A percentile compares a stretch with the other conserved stretches of the same genome.
These are phyloP conservation scores for Claviceps humidiphila DNA, from an alignment of 2,329 filamentous ascomycete species.

Conservation along the genomic window DNA sequence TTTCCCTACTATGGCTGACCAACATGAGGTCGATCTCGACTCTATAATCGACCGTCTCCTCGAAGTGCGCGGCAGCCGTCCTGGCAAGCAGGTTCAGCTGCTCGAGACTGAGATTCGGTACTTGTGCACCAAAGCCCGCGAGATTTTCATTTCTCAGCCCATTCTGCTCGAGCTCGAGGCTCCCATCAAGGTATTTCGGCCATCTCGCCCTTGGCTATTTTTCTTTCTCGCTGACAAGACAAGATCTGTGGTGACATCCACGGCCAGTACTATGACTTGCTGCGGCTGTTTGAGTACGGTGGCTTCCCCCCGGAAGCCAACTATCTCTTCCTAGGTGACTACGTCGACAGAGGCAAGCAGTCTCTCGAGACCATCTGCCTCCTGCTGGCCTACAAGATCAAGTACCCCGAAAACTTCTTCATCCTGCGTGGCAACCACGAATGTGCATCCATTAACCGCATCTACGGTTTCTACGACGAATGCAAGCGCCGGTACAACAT, in stretches of 20 bases:
- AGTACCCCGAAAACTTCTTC: constrained; percentile 99
- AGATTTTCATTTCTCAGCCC: constrained; percentile 99
- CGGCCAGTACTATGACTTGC: constrained; percentile 95
- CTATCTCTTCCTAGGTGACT: constrained; percentile 98
- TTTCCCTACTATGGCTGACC: constrained; percentile 42
- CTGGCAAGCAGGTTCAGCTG: constrained; percentile 96
- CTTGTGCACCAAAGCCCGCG: constrained; percentile 94
- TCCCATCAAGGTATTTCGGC: constrained; percentile 74
- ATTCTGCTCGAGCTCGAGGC: constrained; percentile 95
- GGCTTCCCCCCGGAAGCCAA: constrained; percentile 97
- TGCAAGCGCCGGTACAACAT: constrained; percentile 99
- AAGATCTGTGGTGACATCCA: constrained; percentile 99
- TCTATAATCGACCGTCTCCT: constrained; percentile 98
- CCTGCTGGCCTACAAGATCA: constrained; percentile 97
- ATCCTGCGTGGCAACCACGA: constrained; percentile 97
- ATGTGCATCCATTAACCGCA: constrained; percentile 96
- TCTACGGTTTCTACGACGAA: constrained; percentile 99
- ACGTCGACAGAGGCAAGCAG: constrained; percentile 98
- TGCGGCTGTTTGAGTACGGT: constrained; percentile 95
- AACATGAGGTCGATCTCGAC: constrained; percentile 91
- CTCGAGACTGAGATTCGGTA: constrained; percentile 92
- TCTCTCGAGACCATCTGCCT: constrained; percentile 97
- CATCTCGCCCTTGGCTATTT: neutral
- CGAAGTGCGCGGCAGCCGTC: constrained; percentile 93
- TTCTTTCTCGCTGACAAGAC: neutral